Evolutionary conservation across 2,329 filamentous ascomycete species (phyloP), one percentile per base, ranked within the genome.

Genomic region (Ophiostoma himal-ulmi): DNA sequence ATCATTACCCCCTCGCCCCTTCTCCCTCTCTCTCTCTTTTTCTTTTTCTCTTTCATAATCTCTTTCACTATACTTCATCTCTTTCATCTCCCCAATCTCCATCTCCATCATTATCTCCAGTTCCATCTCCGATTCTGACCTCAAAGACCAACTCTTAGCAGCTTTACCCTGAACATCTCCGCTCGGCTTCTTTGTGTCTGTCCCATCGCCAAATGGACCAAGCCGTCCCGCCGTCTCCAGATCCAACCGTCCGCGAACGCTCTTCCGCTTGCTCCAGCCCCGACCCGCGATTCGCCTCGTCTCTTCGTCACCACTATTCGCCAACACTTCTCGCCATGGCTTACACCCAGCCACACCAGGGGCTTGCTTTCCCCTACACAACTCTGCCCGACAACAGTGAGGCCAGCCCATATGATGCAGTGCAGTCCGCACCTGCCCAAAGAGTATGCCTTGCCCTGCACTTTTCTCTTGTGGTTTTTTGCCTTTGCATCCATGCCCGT

Each of bases 221-320:
- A 69, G 76, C 76, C 69, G 76, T 78, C 64, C 80, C 82, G 48
- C 81, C 80, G 62, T 85, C 84, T 30, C 83, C 84, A 71, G 80
- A 81, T 69, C 80, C 80, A 22, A 65, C 62, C 62, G 20, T 26
- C 66, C 75, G 75, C 71, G 80, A 81, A 64, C 73, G 77, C 37
- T 77, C 82, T 36, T 79, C 81, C n/a, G 77, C 78, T 70, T 79
- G 80, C 54, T 79, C 83, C 71, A 78, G 81, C 67, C 80, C 83
- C 71, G 75, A 75, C 60, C 79, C 80, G n/a, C 79, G 79, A 36
- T 75, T 80, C 13, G 75, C 74, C 5, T 81, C 62, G 7, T 39
- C 62, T 65, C 20, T 39, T 22, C 62, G 14, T 65, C 20, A 36
- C 60, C 60, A 39, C 79, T 20, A 77, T 79, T 72, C 80, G 80